phyloP scores from a whole-genome alignment of 805 yeast genomes.

The Metschnikowia vanudenii region DNA sequence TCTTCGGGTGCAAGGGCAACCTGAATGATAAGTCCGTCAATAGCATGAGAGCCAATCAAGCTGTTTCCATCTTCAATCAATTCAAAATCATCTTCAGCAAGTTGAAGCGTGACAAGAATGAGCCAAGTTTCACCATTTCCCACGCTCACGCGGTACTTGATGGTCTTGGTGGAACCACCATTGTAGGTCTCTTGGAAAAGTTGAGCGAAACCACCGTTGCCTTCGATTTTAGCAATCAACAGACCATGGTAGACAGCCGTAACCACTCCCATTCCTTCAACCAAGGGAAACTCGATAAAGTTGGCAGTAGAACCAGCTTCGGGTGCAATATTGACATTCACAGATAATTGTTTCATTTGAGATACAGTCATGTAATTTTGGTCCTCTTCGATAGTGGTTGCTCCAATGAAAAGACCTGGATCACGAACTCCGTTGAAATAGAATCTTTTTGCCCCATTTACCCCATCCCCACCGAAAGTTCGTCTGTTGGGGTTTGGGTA shows the following conservation, averaged over 20 bases:
- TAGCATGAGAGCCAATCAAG: conserved; percentile 34
- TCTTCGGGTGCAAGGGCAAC: conserved; percentile 42
- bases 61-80: conserved; percentile 27
- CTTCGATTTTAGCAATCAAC: conserved; percentile 43
- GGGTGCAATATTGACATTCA: conserved; percentile 20
- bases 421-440: conserved; percentile 56
- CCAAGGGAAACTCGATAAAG: conserved; percentile 48
- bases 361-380: conserved; percentile 44
- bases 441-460: conserved; percentile 42
- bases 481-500: conserved; percentile 49
- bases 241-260: conserved; percentile 53
- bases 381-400: conserved; percentile 42
- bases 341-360: conserved; percentile 43
- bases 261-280: conserved; percentile 60
- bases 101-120: conserved; percentile 42
- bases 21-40: conserved; percentile 50
- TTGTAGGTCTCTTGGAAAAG: not conserved
- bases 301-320: conserved; percentile 25
- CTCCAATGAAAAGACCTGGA: conserved; percentile 56
- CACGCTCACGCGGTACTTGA: conserved; percentile 40
- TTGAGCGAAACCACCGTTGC: conserved; percentile 1
- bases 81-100: conserved; percentile 17
- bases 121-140: conserved; percentile 48
- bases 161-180: conserved; percentile 10
- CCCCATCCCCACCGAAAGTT: conserved; percentile 47